phyloP scores from a whole-genome alignment of 2,329 filamentous ascomycete genomes.

The Sclerotinia spermophila region DNA sequence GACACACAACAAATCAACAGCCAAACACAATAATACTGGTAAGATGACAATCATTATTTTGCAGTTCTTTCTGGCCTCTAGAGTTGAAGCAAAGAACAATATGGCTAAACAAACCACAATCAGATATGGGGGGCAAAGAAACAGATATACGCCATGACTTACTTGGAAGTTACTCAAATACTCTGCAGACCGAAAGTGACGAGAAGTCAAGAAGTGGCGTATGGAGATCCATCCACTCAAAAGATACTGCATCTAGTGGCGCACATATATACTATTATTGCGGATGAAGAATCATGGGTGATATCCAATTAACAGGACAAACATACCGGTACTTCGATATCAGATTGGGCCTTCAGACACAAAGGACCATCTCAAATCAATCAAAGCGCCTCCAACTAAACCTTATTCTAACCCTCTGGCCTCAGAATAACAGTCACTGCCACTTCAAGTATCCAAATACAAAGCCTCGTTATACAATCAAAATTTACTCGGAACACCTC shows the following conservation, averaged over 20 bases:
- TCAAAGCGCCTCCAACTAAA: too few species aligned
- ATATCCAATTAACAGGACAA: not conserved
- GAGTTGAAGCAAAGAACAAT: not conserved
- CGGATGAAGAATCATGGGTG: accelerated
- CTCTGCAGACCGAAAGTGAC: not conserved
- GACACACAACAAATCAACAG: not conserved
- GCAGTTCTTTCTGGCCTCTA: too few species aligned
- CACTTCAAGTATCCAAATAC: too few species aligned
- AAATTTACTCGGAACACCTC: too few species aligned
- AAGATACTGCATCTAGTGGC: not conserved
- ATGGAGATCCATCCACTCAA: not conserved
- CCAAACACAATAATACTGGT: not conserved
- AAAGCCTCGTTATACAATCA: too few species aligned
- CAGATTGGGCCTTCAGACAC: too few species aligned
- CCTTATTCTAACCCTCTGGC: too few species aligned
- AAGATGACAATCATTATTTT: not conserved
- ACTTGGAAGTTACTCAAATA: not conserved
- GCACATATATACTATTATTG: not conserved
- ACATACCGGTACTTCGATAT: not conserved
- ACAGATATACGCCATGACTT: not conserved
- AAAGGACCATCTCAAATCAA: too few species aligned
- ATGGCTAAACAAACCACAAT: not conserved
- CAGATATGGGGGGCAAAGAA: not conserved
- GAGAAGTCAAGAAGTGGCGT: not conserved
- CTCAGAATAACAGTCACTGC: too few species aligned